phyloP scores from a whole-genome alignment of 1,139 yeast species.

The Pichia sp. region DNA sequence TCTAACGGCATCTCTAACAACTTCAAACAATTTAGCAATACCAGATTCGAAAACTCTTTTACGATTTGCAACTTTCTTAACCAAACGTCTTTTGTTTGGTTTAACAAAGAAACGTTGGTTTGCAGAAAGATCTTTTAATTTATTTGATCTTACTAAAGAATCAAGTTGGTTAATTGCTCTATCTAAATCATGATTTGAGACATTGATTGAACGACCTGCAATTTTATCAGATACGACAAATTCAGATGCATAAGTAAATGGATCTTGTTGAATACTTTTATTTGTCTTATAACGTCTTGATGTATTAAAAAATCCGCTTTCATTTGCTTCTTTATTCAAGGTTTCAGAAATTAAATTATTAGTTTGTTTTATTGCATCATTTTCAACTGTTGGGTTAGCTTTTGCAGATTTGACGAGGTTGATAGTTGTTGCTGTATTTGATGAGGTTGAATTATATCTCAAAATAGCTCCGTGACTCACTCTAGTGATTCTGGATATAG shows the following conservation, averaged over 20 bases:
- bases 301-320: neutral
- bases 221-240: constrained; percentile 35
- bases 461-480: neutral
- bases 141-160: constrained; percentile 32
- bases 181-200: constrained; percentile 32
- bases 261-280: constrained; percentile 10
- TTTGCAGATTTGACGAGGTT: constrained; percentile 5
- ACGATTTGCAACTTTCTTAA: constrained; percentile 38
- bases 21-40: constrained; percentile 38
- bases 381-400: neutral
- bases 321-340: neutral
- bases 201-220: constrained; percentile 41
- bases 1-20: constrained; percentile 47
- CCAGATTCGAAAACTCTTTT: constrained; percentile 44
- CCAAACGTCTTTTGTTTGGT: constrained; percentile 41
- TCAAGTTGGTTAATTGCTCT: constrained; percentile 34
- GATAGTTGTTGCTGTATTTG: constrained; percentile 7
- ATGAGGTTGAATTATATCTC: constrained; percentile 3
- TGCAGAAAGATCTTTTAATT: constrained; percentile 32
- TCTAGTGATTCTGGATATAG: neutral
- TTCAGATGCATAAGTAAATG: constrained; percentile 26
- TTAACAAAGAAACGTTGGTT: constrained; percentile 41
- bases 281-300: neutral
- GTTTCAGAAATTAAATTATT: constrained; percentile 6
- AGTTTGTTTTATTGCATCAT: neutral